Conservation (phyloP, 352 stramenopile species). For the Phytophthora tentaculata region DNA sequence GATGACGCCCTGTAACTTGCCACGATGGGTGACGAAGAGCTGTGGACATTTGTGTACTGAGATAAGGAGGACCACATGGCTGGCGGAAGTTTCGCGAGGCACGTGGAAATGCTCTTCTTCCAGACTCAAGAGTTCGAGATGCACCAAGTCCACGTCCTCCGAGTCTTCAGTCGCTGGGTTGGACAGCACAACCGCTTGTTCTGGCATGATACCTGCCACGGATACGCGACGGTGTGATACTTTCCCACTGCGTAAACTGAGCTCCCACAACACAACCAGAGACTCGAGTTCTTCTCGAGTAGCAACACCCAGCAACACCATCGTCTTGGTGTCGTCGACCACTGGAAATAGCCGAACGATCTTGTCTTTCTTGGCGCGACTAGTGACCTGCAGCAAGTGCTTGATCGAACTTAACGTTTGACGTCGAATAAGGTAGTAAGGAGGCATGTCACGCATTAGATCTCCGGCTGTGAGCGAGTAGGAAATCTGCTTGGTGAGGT, state of each 20-base stretch:
- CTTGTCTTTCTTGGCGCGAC: constrained; percentile 34
- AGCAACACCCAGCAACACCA: constrained; percentile 70
- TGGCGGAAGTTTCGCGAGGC: constrained; percentile 68
- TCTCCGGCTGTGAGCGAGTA: constrained; percentile 75
- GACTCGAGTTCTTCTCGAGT: constrained; percentile 71
- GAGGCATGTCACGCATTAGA: constrained; percentile 65
- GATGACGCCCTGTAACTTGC: constrained; percentile 75
- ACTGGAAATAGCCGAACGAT: constrained; percentile 66
- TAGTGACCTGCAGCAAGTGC: constrained; percentile 45
- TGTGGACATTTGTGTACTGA: constrained; percentile 80
- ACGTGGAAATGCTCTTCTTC: constrained; percentile 77
- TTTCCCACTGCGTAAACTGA: constrained; percentile 40
- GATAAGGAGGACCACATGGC: constrained; percentile 80
- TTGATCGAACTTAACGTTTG: constrained; percentile 64
- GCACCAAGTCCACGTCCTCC: constrained; percentile 61
- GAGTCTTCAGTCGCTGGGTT: constrained; percentile 34
- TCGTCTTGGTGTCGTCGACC: constrained; percentile 62
- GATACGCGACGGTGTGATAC: constrained; percentile 6
- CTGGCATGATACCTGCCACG: constrained; percentile 34
- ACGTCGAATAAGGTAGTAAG: constrained; percentile 52
- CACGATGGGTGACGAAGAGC: constrained; percentile 76
- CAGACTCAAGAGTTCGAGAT: constrained; percentile 61
- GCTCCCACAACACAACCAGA: constrained; percentile 63
- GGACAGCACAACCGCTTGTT: constrained; percentile 44
- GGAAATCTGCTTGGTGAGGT: constrained; percentile 78